Conservation (phyloP, 768 basidiomycete species). For the Tremella yokohamensis region DNA sequence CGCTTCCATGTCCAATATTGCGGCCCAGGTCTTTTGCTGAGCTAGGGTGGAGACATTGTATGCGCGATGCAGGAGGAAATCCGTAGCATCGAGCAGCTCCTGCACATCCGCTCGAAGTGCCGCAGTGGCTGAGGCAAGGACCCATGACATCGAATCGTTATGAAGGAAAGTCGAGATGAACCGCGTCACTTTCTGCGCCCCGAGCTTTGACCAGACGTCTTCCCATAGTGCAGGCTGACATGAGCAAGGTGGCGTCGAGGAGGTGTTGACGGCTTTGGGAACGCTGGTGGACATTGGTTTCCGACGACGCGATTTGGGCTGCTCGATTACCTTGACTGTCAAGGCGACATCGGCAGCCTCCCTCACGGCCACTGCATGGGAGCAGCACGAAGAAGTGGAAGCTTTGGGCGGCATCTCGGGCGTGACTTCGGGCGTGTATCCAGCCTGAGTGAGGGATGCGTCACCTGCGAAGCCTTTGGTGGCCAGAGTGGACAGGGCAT, state of each 20-base stretch:
- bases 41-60: background rate
- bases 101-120: slow-evolving; percentile 3
- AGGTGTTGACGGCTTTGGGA: background rate
- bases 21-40: background rate
- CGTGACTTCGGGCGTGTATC: background rate
- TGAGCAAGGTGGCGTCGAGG: background rate
- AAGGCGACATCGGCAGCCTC: background rate
- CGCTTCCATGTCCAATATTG: background rate
- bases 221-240: slow-evolving; percentile 4
- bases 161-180: background rate
- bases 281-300: background rate
- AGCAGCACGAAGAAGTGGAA: background rate
- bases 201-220: slow-evolving; percentile 1
- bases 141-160: background rate
- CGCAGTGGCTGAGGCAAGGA: background rate
- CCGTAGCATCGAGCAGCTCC: background rate
- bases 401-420: background rate
- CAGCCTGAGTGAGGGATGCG: slow-evolving; percentile 1
- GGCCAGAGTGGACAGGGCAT: slow-evolving; percentile 10
- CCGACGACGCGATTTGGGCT: background rate
- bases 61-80: slow-evolving; percentile 2
- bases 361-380: background rate
- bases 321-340: background rate
- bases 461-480: background rate
- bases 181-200: background rate